Evolutionary conservation across 768 basidiomycete species (phyloP).

Genomic region (Pluteus cervinus): DNA sequence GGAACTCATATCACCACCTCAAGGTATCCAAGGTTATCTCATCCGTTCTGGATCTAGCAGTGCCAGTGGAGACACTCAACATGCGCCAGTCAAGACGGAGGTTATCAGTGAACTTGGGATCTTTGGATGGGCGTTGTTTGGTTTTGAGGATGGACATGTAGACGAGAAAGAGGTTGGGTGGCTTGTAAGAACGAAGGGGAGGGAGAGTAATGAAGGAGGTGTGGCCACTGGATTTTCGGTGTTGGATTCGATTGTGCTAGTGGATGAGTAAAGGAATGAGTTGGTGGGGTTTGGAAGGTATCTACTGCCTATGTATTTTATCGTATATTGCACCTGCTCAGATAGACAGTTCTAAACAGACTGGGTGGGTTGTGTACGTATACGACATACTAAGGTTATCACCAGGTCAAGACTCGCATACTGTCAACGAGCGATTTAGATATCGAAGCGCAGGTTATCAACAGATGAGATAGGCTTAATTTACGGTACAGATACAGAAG

Average conservation of each 20-base stretch:
- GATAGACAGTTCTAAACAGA: too few species aligned
- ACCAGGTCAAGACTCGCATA: too few species aligned
- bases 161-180: constrained; percentile 72
- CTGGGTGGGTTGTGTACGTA: too few species aligned
- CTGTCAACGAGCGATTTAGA: too few species aligned
- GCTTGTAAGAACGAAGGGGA: constrained; percentile 84
- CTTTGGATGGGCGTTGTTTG: constrained; percentile 85
- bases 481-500: too few species aligned
- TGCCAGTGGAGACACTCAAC: constrained; percentile 21
- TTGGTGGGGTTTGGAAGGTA: background rate
- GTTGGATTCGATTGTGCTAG: constrained; percentile 61
- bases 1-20: constrained; percentile 83
- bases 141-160: constrained; percentile 30
- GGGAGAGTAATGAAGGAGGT: constrained; percentile 89
- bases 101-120: constrained; percentile 89
- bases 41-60: constrained; percentile 71
- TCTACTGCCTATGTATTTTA: too few species aligned
- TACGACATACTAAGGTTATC: too few species aligned
- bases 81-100: constrained; percentile 50
- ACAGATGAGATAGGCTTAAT: too few species aligned
- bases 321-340: too few species aligned
- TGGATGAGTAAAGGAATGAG: too few species aligned
- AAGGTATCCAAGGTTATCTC: constrained; percentile 63
- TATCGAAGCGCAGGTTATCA: too few species aligned
- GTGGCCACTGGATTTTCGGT: constrained; percentile 81